Percentiles rank a stretch among this genome's conserved stretches.
Conservation (phyloP, 768 basidiomycete genomes). For the Cubamyces lactineus region DNA sequence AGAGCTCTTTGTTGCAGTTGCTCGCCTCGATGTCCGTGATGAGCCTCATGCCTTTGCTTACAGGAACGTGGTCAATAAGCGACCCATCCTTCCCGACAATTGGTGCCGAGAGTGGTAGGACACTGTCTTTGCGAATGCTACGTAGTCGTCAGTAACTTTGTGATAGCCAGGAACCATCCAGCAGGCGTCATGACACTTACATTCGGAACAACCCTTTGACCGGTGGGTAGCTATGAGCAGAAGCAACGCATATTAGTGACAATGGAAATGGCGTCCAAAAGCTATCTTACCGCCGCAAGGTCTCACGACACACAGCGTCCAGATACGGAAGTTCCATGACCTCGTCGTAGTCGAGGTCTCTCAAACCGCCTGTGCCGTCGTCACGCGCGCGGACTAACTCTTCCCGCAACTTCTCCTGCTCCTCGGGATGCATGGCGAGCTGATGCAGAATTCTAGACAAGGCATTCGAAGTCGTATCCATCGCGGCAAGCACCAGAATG, state of each 20-base stretch:
- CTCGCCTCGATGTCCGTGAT: conserved; percentile 46
- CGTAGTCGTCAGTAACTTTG: neutral
- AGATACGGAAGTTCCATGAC: conserved; percentile 55
- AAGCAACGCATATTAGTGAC: neutral
- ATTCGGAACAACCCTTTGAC: neutral
- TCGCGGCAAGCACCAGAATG: conserved; percentile 30
- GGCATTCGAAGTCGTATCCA: conserved; percentile 36
- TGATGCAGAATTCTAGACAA: conserved; percentile 27
- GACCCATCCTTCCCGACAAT: conserved; percentile 44
- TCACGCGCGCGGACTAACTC: conserved; percentile 27
- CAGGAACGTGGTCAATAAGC: conserved; percentile 40
- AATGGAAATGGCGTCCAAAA: neutral
- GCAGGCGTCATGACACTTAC: neutral
- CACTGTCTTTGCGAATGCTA: conserved; percentile 43
- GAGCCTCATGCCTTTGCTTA: conserved; percentile 51
- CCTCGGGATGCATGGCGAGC: conserved; percentile 36
- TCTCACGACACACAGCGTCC: conserved; percentile 65
- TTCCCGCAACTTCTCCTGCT: conserved; percentile 39
- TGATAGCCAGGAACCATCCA: too few species aligned
- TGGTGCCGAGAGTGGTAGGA: conserved; percentile 56
- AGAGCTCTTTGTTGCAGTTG: conserved; percentile 53
- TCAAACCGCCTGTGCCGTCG: conserved; percentile 35
- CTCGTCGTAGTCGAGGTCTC: conserved; percentile 29
- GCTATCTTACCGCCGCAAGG: conserved; percentile 41
- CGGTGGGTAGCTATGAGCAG: neutral